Conservation (phyloP, 2,329 filamentous ascomycete genomes). For the Apiospora sp. region DNA sequence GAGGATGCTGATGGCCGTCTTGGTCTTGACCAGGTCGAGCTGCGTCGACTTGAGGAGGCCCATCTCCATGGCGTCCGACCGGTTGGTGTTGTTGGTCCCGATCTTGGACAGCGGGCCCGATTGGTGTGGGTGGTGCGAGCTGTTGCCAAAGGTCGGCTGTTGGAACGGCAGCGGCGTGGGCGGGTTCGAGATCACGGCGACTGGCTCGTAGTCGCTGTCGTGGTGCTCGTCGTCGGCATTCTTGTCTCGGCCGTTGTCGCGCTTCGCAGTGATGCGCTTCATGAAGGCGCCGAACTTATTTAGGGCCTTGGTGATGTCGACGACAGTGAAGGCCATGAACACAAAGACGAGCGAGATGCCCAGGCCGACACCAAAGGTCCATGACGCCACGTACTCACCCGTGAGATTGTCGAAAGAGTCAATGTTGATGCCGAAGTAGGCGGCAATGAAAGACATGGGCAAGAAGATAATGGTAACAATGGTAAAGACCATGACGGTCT, state of each 20-base stretch:
- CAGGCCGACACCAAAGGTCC: constrained; percentile 56
- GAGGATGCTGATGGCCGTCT: constrained; percentile 27
- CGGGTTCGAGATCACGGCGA: constrained; percentile 18
- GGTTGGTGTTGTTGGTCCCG: constrained; percentile 25
- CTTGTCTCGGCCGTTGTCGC: not conserved
- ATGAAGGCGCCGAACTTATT: constrained; percentile 15
- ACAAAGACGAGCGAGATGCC: constrained; percentile 49
- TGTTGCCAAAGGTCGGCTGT: not conserved
- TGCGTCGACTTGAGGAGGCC: constrained; percentile 24
- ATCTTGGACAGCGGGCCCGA: constrained; percentile 22
- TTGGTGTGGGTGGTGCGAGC: not conserved
- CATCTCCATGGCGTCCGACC: constrained; percentile 27
- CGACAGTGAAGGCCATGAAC: constrained; percentile 47
- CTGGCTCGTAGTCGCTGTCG: constrained; percentile 9
- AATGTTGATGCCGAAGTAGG: constrained; percentile 70
- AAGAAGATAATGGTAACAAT: constrained; percentile 91
- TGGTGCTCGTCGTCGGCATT: constrained; percentile 11
- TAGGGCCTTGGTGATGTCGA: constrained; percentile 42
- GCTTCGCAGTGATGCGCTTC: constrained; percentile 1
- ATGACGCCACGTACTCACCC: constrained; percentile 60
- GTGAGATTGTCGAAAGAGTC: constrained; percentile 55
- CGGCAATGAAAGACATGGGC: constrained; percentile 89
- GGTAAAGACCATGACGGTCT: constrained; percentile 66
- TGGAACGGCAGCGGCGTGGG: constrained; percentile 14
- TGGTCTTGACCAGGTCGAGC: constrained; percentile 26